phyloP scores from a whole-genome alignment of 139 green algal genomes.

The Medakamo hakoo region DNA sequence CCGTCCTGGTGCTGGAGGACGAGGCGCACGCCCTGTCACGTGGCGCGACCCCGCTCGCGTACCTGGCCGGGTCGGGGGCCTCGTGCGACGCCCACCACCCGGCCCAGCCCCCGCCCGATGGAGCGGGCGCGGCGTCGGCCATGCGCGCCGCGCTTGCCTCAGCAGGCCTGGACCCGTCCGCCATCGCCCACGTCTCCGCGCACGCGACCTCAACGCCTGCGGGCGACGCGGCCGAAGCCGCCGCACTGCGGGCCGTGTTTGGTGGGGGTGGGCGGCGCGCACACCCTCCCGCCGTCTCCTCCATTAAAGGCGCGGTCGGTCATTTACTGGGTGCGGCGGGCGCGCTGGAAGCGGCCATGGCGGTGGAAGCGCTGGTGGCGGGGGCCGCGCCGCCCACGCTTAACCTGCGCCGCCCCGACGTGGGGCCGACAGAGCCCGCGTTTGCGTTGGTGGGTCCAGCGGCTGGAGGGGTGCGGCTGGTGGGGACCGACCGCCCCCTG shows the following conservation, averaged over 20 bases:
- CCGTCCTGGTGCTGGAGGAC: constrained; percentile 56
- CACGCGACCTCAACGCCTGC: constrained; percentile 72
- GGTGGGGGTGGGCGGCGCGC: constrained; percentile 2
- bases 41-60: constrained; percentile 19
- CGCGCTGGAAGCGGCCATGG: constrained; percentile 61
- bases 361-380: constrained; percentile 47
- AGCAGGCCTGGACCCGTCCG: constrained; percentile 21
- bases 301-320: constrained; percentile 75
- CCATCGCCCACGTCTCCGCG: constrained; percentile 82
- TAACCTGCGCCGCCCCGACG: constrained; percentile 56
- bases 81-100: constrained; percentile 84
- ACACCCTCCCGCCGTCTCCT: constrained; percentile 32
- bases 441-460: not conserved
- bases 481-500: constrained; percentile 21
- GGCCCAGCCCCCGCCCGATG: constrained; percentile 53
- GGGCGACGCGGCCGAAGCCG: constrained; percentile 62
- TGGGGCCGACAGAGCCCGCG: constrained; percentile 5
- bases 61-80: constrained; percentile 68
- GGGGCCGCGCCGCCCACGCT: constrained; percentile 47
- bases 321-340: constrained; percentile 89
- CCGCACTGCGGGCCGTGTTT: constrained; percentile 59
- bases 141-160: constrained; percentile 39
- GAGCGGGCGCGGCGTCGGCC: constrained; percentile 32
- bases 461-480: constrained; percentile 2
- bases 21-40: constrained; percentile 29